Percentiles rank a stretch among this genome's conserved stretches.
Evolutionary conservation across 2,329 filamentous ascomycete species (phyloP).

Genomic region (Diplodia seriata): DNA sequence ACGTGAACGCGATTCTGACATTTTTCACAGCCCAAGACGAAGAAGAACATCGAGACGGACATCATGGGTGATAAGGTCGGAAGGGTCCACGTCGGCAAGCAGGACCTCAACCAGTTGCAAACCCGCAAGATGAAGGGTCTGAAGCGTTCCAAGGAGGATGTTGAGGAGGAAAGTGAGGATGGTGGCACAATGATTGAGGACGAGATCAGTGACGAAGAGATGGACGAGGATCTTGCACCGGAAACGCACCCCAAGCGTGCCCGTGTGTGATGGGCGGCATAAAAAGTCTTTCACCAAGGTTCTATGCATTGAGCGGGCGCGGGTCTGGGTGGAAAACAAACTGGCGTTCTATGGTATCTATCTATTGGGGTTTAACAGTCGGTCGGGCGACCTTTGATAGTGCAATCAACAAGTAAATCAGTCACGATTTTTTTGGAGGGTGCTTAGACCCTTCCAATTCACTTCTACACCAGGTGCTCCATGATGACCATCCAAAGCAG

Average conservation of each 20-base stretch:
- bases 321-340: conserved; percentile 30
- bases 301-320: conserved; percentile 32
- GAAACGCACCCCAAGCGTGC: conserved; percentile 29
- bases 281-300: conserved; percentile 28
- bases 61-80: conserved; percentile 95
- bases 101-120: conserved; percentile 86
- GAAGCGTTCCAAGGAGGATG: conserved; percentile 77
- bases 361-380: conserved; percentile 22
- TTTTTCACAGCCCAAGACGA: conserved; percentile 63
- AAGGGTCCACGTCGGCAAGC: conserved; percentile 86
- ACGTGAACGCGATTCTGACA: conserved; percentile 33
- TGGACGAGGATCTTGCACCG: conserved; percentile 35
- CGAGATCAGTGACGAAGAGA: conserved; percentile 39
- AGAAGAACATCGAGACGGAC: conserved; percentile 97
- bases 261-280: conserved; percentile 24
- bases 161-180: conserved; percentile 59
- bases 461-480: background rate
- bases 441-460: background rate
- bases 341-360: conserved; percentile 33
- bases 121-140: conserved; percentile 99
- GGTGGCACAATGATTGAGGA: conserved; percentile 39
- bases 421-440: background rate
- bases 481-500: background rate
- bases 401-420: conserved; percentile 24
- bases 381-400: conserved; percentile 15